Percentiles rank a stretch among this genome's conserved stretches.
Evolutionary conservation across 106 monocot species (phyloP).

Genomic region (Dioscorea dumetorum): DNA sequence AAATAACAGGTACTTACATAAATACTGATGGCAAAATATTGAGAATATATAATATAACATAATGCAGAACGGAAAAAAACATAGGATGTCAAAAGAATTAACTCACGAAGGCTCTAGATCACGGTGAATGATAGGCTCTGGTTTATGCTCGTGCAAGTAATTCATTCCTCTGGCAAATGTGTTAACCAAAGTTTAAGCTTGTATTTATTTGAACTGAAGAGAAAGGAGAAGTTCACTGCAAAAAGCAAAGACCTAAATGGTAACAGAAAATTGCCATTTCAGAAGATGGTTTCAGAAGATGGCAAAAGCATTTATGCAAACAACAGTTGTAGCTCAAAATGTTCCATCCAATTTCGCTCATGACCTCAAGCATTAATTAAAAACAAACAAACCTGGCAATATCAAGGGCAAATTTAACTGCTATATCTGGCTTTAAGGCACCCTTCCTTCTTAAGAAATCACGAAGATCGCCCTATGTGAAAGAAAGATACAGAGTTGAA

Average conservation of each 20-base stretch:
- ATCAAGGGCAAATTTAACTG: constrained; percentile 82
- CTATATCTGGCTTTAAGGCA: constrained; percentile 53
- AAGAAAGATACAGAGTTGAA: not conserved
- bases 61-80: not conserved
- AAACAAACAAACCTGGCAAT: constrained; percentile 68
- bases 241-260: not conserved
- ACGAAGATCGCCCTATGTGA: constrained; percentile 71
- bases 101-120: constrained; percentile 98
- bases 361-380: no score
- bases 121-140: constrained; percentile 94
- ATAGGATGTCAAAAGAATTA: constrained; percentile 1
- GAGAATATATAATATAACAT: not conserved
- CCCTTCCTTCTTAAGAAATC: constrained; percentile 58
- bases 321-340: no score
- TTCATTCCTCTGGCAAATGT: constrained; percentile 70
- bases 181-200: not conserved
- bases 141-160: constrained; percentile 96
- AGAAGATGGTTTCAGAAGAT: no score
- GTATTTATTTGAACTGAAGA: not conserved
- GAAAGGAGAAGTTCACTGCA: not conserved
- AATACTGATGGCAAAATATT: constrained; percentile 1
- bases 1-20: constrained; percentile 22
- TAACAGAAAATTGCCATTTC: no score
- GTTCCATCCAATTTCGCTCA: no score
- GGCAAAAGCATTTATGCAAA: no score